Evolutionary conservation across 2,329 filamentous ascomycete genomes (phyloP), one percentile per base, ranked within the genome.

Genomic region (Lanzia echinophila): DNA sequence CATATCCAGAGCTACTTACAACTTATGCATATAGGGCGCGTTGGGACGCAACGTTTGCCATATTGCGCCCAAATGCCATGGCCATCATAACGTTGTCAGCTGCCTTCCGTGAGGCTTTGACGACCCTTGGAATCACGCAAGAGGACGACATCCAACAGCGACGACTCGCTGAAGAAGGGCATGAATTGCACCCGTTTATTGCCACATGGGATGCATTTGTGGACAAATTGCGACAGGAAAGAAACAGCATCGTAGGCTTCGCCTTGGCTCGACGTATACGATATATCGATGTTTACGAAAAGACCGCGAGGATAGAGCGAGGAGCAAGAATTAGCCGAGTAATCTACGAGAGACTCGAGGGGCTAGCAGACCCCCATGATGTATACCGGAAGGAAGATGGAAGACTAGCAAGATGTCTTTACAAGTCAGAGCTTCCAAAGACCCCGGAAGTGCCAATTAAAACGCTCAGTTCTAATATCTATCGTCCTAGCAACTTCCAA

Each of bases 231-330:
- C n/a, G 8, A 17, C 19, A 24, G 33, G 50, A 52, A 31, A 33
- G 31, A 20, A 12, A 3, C 3, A 47, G 42, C 22, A 52, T 52
- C 10, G 38, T 31, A 52, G 50, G 11, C 3, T 52, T 47, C 31
- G 50, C 50, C 20, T 24, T 52, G 20, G 42, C 41, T 12, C 50
- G 50, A 2, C 50, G 36, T 20, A 46, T 52, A 36, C 50, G 33
- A n/a, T 52, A 38, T 11, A 36, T 47, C 17, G 38, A 11, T 6
- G 22, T 53, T 22, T 53, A 41, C 10, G 13, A 2, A 36, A 31
- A 42, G 13, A n/a, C 12, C 8, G 42, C 36, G 10, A 3, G 3
- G 3, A 17, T 2, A 3, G 2, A 6, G 8, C n/a, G 46, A n/a
- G n/a, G n/a, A n/a, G n/a, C n/a, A n/a, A n/a, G n/a, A n/a, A n/a